phyloP scores from a whole-genome alignment of 805 yeast species.

The Kodamaea laetipori region DNA sequence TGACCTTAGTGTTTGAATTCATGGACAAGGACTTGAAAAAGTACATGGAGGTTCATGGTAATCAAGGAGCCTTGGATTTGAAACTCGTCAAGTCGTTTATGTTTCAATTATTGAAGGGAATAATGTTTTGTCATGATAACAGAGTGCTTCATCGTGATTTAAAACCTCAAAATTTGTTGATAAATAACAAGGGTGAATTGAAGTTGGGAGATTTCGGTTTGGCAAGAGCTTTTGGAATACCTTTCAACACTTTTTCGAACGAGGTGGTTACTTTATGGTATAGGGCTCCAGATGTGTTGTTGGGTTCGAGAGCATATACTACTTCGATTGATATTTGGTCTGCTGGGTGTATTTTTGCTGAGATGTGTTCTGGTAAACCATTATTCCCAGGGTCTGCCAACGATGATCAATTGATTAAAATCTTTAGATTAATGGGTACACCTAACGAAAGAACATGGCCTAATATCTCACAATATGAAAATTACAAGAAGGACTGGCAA shows the following conservation, averaged over 20 bases:
- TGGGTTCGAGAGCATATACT: conserved; percentile 93
- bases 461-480: conserved; percentile 87
- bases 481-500: conserved; percentile 81
- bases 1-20: conserved; percentile 89
- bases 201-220: conserved; percentile 96
- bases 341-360: conserved; percentile 96
- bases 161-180: conserved; percentile 92
- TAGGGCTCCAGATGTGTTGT: conserved; percentile 93
- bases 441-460: conserved; percentile 98
- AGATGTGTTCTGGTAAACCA: conserved; percentile 98
- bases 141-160: conserved; percentile 83
- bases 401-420: conserved; percentile 91
- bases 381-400: conserved; percentile 94
- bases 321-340: conserved; percentile 99
- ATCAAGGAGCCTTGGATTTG: conserved; percentile 70
- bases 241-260: conserved; percentile 94
- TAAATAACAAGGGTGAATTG: conserved; percentile 85
- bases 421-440: conserved; percentile 93
- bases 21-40: conserved; percentile 92
- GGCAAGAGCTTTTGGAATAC: conserved; percentile 97
- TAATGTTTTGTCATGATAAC: conserved; percentile 83
- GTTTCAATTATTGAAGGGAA: conserved; percentile 91
- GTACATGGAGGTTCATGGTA: conserved; percentile 89
- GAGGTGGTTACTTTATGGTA: conserved; percentile 99
- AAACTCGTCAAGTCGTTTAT: conserved; percentile 83